These are phyloP conservation scores for Boletus hoseneyae DNA, from an alignment of 1,284 basidiomycete genomes.

Conservation along the genomic window DNA sequence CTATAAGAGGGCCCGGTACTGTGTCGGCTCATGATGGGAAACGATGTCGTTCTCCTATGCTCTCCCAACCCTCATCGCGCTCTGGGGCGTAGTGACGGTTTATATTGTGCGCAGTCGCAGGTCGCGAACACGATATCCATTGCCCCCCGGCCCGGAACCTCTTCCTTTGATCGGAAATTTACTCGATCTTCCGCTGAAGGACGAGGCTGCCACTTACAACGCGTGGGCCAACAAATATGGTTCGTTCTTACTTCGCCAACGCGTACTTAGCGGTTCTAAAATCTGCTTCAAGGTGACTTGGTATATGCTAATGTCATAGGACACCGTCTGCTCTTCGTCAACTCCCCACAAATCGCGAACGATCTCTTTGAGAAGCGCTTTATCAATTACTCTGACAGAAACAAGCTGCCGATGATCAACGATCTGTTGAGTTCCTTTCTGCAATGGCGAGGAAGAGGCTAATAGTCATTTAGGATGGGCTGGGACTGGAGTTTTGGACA, in stretches of 20 bases:
- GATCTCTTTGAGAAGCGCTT: slow-evolving; percentile 38
- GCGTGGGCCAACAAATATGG: slow-evolving; percentile 34
- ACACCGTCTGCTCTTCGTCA: slow-evolving; percentile 30
- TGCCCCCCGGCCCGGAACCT: slow-evolving; percentile 33
- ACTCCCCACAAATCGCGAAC: slow-evolving; percentile 32
- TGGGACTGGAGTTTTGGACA: slow-evolving; percentile 52
- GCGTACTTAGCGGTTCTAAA: background rate
- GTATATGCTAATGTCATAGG: slow-evolving; percentile 32
- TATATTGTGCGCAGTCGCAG: slow-evolving; percentile 19
- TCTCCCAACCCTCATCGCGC: slow-evolving; percentile 21
- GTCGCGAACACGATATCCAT: slow-evolving; percentile 8
- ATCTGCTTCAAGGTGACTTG: slow-evolving; percentile 24
- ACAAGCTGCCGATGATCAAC: slow-evolving; percentile 31
- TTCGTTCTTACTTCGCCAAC: slow-evolving; percentile 8
- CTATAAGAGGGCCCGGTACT: slow-evolving; percentile 22
- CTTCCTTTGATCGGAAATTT: slow-evolving; percentile 35
- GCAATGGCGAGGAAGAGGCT: background rate
- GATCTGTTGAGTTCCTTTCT: slow-evolving; percentile 25
- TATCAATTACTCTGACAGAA: slow-evolving; percentile 32
- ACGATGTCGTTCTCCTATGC: slow-evolving; percentile 21
- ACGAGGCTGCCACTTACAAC: slow-evolving; percentile 32
- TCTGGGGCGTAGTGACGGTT: slow-evolving; percentile 22
- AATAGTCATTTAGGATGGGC: slow-evolving; percentile 39
- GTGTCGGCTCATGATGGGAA: slow-evolving; percentile 2
- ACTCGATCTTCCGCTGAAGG: slow-evolving; percentile 27